Base-by-base conservation (phyloP, 352 stramenopile genomes). In the Pythium brachiatum region DNA sequence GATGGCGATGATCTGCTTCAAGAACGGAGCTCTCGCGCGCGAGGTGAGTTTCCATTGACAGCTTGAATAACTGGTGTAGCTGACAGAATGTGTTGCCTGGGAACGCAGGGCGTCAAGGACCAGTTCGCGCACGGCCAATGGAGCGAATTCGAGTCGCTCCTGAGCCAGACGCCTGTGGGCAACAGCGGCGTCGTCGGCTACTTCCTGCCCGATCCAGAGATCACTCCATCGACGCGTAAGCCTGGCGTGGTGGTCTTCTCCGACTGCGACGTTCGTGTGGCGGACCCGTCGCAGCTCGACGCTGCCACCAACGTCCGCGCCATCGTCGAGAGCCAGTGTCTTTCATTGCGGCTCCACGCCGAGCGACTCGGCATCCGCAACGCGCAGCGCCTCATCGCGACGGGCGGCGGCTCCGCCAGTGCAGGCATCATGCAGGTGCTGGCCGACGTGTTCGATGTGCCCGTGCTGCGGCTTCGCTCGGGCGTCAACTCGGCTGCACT, bases 1-100 rank as follows among this genome's bases (percentile, higher is more conserved):
- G 29, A 92, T 90, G 83, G 84, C 78, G 9, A 95, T 96, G 86
- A 85, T 94, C 36, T 92, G 88, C 44, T 94, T 91, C 73, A 93
- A 94, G 72, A 95, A 95, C 47, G 86, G 86, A 36, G 75, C 83
- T 1, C 73, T 96, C 31, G 81, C 80, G 13, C 80, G 88, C 31
- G 68, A 96, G 69, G 70, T 78, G 55, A 18, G 56, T 36, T 23
- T 7, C 16, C 20, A 23, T 20, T 20, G 38, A 23, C 38, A 5
- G 29, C 9, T 34, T 9, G 9, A 11, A 34, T 34, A 9, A 34
- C 29, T 11, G 29, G 5, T 34, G 29, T 34, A 34, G 29, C 29
- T 34, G 9, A 34, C 29, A 11, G 29, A 9, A 9, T 5, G 9
- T 34, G 29, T 34, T 34, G 29, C 29, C 5, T 34, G 29, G 29